phyloP scores from a whole-genome alignment of 2,329 filamentous ascomycete genomes.

The Trematosphaeria pertusa region DNA sequence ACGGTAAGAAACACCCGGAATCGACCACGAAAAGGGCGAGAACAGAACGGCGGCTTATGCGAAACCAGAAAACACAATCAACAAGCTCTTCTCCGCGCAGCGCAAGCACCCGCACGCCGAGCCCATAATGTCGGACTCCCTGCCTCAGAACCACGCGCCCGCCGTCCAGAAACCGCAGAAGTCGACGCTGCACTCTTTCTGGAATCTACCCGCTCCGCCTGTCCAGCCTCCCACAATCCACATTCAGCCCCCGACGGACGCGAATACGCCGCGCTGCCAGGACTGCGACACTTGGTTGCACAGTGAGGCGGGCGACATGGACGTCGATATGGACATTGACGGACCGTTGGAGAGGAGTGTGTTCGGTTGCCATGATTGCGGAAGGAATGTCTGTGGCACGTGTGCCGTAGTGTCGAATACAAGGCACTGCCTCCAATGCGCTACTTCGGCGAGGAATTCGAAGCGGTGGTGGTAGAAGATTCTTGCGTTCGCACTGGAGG shows the following conservation, averaged over 20 bases:
- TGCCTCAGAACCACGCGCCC: conserved; percentile 17
- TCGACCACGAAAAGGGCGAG: too few species aligned
- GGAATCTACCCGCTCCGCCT: conserved; percentile 49
- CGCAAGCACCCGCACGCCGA: conserved; percentile 36
- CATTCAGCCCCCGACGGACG: conserved; percentile 12
- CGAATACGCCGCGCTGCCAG: conserved; percentile 45
- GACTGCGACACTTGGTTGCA: conserved; percentile 52
- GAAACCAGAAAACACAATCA: conserved; percentile 56
- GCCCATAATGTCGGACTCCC: conserved; percentile 35
- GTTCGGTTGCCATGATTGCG: conserved; percentile 48
- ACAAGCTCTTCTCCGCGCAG: conserved; percentile 55
- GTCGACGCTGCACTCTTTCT: conserved; percentile 57
- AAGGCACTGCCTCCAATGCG: conserved; percentile 53
- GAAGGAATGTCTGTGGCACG: conserved; percentile 49
- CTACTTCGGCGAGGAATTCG: conserved; percentile 26
- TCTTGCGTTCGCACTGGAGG: not conserved
- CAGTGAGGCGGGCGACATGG: conserved; percentile 40
- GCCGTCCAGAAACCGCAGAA: conserved; percentile 42
- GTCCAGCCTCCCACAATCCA: conserved; percentile 28
- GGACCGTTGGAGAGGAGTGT: conserved; percentile 30
- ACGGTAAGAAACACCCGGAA: too few species aligned
- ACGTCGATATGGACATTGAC: conserved; percentile 45
- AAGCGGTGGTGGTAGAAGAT: conserved; percentile 21
- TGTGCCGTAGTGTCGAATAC: conserved; percentile 50
- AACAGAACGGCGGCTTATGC: too few species aligned